Percentiles rank a stretch among this genome's conserved stretches.
Evolutionary conservation across 1,284 basidiomycete species (phyloP).

Genomic region (Termitomyces sp.): DNA sequence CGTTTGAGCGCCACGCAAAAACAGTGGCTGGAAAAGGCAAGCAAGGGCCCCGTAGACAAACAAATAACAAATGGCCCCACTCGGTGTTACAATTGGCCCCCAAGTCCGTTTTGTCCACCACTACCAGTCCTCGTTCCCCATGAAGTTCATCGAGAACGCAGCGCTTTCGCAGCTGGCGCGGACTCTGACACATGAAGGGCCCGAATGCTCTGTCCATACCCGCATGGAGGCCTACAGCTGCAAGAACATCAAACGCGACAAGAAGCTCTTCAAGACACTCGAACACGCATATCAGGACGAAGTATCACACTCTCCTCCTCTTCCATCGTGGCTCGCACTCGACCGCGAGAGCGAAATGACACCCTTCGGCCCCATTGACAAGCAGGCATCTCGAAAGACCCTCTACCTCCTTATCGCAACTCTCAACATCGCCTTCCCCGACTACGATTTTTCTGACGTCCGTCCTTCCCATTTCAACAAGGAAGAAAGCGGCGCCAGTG

Average conservation of each 20-base stretch:
- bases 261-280: conserved; percentile 91
- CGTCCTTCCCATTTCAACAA: conserved; percentile 88
- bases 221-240: conserved; percentile 97
- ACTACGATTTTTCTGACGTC: conserved; percentile 95
- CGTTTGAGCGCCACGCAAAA: conserved; percentile 13
- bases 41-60: conserved; percentile 2
- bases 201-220: conserved; percentile 88
- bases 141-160: conserved; percentile 92
- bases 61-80: not conserved
- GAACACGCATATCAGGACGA: conserved; percentile 83
- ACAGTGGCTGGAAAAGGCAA: conserved; percentile 1
- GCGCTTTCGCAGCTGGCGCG: conserved; percentile 75
- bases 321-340: conserved; percentile 64
- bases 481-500: conserved; percentile 71
- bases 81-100: not conserved
- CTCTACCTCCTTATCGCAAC: conserved; percentile 94
- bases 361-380: conserved; percentile 74
- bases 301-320: conserved; percentile 62
- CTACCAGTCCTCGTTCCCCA: conserved; percentile 27
- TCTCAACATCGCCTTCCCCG: conserved; percentile 95
- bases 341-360: conserved; percentile 69
- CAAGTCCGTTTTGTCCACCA: not conserved
- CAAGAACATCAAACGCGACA: conserved; percentile 96
- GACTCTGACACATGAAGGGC: conserved; percentile 80
- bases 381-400: conserved; percentile 78